These are phyloP conservation scores for Knufia fluminis DNA, from an alignment of 2,329 filamentous ascomycete genomes.

Conservation along the genomic window DNA sequence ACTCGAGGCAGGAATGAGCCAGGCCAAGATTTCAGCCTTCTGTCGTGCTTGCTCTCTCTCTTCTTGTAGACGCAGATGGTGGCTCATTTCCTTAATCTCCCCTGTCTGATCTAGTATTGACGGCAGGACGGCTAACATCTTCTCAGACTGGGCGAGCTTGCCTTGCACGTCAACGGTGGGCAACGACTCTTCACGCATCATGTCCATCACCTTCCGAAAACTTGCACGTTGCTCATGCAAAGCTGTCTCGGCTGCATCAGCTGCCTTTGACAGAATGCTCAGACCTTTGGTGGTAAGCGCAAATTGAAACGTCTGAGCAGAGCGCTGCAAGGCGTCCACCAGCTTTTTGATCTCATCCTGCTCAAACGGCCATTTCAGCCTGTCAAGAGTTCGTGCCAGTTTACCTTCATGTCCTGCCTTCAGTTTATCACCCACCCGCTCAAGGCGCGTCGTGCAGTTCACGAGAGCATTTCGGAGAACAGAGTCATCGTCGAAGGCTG, in stretches of 20 bases:
- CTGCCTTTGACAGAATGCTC: constrained; percentile 15
- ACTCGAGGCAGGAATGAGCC: constrained; percentile 17
- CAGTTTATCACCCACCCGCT: constrained; percentile 19
- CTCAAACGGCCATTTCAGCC: constrained; percentile 22
- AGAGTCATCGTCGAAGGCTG: constrained; percentile 14
- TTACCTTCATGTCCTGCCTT: constrained; percentile 13
- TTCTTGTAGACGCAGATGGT: constrained; percentile 16
- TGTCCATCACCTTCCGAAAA: constrained; percentile 15
- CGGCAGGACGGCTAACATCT: constrained; percentile 17
- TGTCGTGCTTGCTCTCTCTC: constrained; percentile 19
- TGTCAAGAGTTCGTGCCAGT: constrained; percentile 15
- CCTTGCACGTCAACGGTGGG: constrained; percentile 12
- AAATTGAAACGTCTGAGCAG: constrained; percentile 19
- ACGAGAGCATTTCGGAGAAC: constrained; percentile 19
- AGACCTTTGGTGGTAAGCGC: constrained; percentile 19
- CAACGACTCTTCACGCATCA: constrained; percentile 13
- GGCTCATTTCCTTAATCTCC: constrained; percentile 18
- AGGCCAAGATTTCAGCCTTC: constrained; percentile 20
- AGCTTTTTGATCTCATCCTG: constrained; percentile 19
- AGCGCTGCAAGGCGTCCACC: constrained; percentile 18
- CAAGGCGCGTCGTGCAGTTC: constrained; percentile 18
- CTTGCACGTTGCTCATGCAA: constrained; percentile 15
- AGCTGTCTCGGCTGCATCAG: constrained; percentile 15
- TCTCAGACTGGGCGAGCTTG: constrained; percentile 13
- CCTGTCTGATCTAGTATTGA: constrained; percentile 13